Evolutionary conservation across 2,329 filamentous ascomycete species (phyloP), one percentile per base, ranked within the genome.

Genomic region (Phyllosticta ampelicida): DNA sequence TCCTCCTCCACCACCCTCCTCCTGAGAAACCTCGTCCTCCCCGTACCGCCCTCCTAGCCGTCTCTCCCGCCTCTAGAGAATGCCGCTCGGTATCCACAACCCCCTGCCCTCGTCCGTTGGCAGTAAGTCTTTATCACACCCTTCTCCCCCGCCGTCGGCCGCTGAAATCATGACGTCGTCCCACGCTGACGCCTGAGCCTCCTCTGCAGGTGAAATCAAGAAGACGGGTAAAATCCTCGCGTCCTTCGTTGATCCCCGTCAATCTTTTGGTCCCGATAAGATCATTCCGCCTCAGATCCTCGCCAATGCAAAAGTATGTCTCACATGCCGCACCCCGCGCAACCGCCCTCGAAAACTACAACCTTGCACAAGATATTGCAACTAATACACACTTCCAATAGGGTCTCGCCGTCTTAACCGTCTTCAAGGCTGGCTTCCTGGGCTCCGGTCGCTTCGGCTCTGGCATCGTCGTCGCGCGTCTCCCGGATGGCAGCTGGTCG

Each of bases 171-270:
- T 67, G 66, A 67, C 66, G 64, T 67, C 63, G 57, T 18, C 29
- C 30, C 20, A 57, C 36, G 68, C 73, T 71, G 61, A 71, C 66
- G 55, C 55, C 56, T 59, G 54, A 64, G 58, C 60, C 65, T 53
- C 60, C 65, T 16, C 9, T 50, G 28, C 74, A 96, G 92, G 90
- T 78, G 94, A 99, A 78, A 97, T 94, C 77, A 94, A 87, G 74
- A 99, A 99, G 76, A 94, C 90, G 71, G 88, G 88, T 70, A 96
- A 95, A 79, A 97, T 97, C 68, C 82, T 99, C 65, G 83, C 88
- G 51, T 95, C 91, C 11, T 99, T 99, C 72, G 83, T 97, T 71
- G 94, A 97, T 71, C 94, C 94, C 19, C 83, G 86, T 69, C 92
- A 97, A 77, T 78, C 92, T 19, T 96, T 97, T 72, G 90, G 92